Evolutionary conservation across 495 filamentous ascomycete species (phyloP).

Genomic region (Aspergillus taichungensis): DNA sequence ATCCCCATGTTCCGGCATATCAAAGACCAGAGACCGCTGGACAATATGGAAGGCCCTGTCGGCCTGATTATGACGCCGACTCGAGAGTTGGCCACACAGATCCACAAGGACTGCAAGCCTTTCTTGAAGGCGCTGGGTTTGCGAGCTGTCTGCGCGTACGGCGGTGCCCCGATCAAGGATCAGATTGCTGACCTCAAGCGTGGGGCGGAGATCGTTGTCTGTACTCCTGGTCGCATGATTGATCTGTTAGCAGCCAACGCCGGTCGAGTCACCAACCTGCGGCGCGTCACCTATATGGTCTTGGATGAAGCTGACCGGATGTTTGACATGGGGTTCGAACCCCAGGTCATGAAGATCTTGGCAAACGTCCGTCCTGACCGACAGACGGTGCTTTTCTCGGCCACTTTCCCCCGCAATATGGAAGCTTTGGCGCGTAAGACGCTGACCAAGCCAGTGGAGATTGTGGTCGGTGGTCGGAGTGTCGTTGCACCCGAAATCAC

Average conservation of each 20-base stretch:
- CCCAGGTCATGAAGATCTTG: slow-evolving; percentile 95
- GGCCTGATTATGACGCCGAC: slow-evolving; percentile 89
- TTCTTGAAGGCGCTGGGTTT: slow-evolving; percentile 85
- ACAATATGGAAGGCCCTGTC: slow-evolving; percentile 78
- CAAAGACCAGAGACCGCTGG: slow-evolving; percentile 82
- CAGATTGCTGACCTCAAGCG: slow-evolving; percentile 95
- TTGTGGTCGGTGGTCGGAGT: slow-evolving; percentile 82
- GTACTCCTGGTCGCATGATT: slow-evolving; percentile 94
- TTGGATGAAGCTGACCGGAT: slow-evolving; percentile 97
- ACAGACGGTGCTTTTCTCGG: slow-evolving; percentile 92
- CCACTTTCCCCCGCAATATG: slow-evolving; percentile 93
- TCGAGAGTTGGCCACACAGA: slow-evolving; percentile 88
- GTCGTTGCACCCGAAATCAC: slow-evolving; percentile 93
- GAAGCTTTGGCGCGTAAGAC: slow-evolving; percentile 84
- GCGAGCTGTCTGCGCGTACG: slow-evolving; percentile 91
- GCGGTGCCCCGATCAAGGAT: slow-evolving; percentile 93
- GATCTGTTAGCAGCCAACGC: slow-evolving; percentile 89
- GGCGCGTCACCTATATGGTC: slow-evolving; percentile 82
- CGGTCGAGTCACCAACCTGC: slow-evolving; percentile 84
- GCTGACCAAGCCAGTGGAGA: slow-evolving; percentile 78
- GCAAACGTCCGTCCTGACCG: slow-evolving; percentile 81
- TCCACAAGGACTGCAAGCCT: slow-evolving; percentile 87
- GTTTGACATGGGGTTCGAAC: slow-evolving; percentile 99
- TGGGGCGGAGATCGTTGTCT: slow-evolving; percentile 90
- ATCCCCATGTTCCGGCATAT: slow-evolving; percentile 97